phyloP scores from a whole-genome alignment of 495 filamentous ascomycete species.

The Xylaria nigripes region DNA sequence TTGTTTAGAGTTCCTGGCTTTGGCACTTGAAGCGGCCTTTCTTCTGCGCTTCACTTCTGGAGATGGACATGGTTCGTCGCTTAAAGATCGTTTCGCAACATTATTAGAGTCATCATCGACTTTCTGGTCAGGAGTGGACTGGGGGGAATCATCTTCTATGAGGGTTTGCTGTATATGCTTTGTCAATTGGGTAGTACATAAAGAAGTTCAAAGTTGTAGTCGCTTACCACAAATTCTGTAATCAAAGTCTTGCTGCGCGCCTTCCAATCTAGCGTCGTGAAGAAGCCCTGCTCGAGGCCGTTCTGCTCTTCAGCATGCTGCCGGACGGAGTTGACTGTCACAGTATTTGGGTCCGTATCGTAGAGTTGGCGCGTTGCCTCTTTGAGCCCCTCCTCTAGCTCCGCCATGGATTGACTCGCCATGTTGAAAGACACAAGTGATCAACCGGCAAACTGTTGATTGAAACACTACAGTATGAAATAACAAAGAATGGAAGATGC shows the following conservation, averaged over 20 bases:
- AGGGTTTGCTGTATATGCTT: conserved; percentile 16
- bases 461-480: neutral
- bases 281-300: conserved; percentile 58
- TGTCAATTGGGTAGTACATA: conserved; percentile 6
- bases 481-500: neutral
- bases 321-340: conserved; percentile 72
- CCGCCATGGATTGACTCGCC: neutral
- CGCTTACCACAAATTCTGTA: conserved; percentile 58
- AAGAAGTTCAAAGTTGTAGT: conserved; percentile 16
- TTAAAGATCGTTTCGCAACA: conserved; percentile 26
- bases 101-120: conserved; percentile 18
- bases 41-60: conserved; percentile 26
- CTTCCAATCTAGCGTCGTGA: conserved; percentile 68
- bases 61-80: conserved; percentile 16
- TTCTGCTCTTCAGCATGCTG: conserved; percentile 56
- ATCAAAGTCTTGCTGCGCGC: conserved; percentile 69
- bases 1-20: conserved; percentile 15
- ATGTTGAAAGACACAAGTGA: neutral
- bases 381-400: neutral
- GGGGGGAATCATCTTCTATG: conserved; percentile 9
- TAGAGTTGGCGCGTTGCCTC: conserved; percentile 9
- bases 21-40: conserved; percentile 16
- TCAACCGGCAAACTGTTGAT: neutral
- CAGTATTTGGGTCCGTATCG: neutral
- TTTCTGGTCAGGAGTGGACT: conserved; percentile 10